phyloP scores from a whole-genome alignment of 257 asterid genomes.

The Salvia miltiorrhiza region DNA sequence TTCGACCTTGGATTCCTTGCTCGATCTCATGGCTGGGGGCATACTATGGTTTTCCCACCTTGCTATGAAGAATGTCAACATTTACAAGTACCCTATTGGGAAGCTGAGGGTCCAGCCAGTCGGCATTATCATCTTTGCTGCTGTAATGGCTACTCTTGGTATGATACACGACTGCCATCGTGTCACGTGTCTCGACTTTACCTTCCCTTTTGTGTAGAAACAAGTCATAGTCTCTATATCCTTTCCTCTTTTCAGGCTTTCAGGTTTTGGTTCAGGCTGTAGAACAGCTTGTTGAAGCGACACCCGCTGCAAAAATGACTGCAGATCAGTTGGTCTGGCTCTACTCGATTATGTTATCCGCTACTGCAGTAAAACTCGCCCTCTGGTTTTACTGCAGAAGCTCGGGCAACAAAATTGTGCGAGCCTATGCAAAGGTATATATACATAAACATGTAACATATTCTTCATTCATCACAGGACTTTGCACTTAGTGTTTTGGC shows the following conservation, averaged over 20 bases:
- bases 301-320: conserved; percentile 55
- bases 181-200: neutral
- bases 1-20: conserved; percentile 64
- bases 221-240: neutral
- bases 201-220: neutral
- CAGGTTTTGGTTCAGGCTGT: conserved; percentile 82
- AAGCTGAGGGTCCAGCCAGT: conserved; percentile 70
- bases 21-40: conserved; percentile 74
- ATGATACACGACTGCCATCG: conserved; percentile 1
- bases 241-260: conserved; percentile 44
- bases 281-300: conserved; percentile 54
- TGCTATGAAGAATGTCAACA: conserved; percentile 70
- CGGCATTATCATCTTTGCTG: conserved; percentile 71
- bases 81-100: conserved; percentile 72
- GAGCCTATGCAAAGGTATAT: conserved; percentile 86
- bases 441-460: too few relatives aligned
- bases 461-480: neutral
- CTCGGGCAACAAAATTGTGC: conserved; percentile 74
- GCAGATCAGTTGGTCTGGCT: conserved; percentile 64
- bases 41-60: conserved; percentile 65
- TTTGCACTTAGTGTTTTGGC: conserved; percentile 9
- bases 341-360: conserved; percentile 72
- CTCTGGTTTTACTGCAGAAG: conserved; percentile 94
- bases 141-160: conserved; percentile 79
- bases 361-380: conserved; percentile 67